These are phyloP conservation scores for Fraxinus ornus DNA, from an alignment of 305 asterid species.

Conservation along the genomic window DNA sequence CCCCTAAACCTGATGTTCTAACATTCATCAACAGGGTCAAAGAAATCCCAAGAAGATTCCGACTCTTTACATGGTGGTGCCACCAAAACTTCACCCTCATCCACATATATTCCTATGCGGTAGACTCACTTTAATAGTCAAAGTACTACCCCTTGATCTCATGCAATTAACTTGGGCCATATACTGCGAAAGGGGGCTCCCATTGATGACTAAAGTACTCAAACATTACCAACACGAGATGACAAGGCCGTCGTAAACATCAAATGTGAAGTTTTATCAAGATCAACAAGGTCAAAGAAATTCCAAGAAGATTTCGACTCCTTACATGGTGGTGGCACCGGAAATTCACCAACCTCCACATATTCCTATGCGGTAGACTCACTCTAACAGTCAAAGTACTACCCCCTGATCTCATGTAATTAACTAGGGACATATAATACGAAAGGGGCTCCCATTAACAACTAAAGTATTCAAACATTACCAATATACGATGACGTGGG, in stretches of 20 bases:
- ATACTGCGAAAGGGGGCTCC: constrained; percentile 68
- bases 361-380: constrained; percentile 38
- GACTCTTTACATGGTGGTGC: constrained; percentile 72
- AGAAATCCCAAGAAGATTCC: constrained; percentile 82
- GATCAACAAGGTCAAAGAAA: constrained; percentile 38
- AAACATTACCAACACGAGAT: constrained; percentile 52
- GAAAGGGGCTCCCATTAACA: constrained; percentile 65
- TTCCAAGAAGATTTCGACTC: constrained; percentile 73
- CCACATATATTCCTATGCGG: constrained; percentile 45
- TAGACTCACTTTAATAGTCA: constrained; percentile 15
- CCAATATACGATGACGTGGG: constrained; percentile 58
- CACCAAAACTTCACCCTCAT: constrained; percentile 60
- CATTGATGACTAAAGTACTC: constrained; percentile 58
- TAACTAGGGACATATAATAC: constrained; percentile 56
- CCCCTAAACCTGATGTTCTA: constrained; percentile 73
- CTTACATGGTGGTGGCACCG: constrained; percentile 72
- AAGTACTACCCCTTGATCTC: constrained; percentile 57
- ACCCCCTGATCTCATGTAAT: constrained; percentile 74
- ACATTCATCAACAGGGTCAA: constrained; percentile 53
- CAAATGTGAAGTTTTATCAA: constrained; percentile 63
- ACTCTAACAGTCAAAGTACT: constrained; percentile 30
- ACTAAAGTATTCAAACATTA: constrained; percentile 60
- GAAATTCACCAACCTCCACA: constrained; percentile 63
- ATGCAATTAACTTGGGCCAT: constrained; percentile 78
- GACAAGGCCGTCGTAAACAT: constrained; percentile 67